These are phyloP conservation scores for Cunninghamia lanceolata DNA, from an alignment of 75 land plant genomes.

Conservation along the genomic window DNA sequence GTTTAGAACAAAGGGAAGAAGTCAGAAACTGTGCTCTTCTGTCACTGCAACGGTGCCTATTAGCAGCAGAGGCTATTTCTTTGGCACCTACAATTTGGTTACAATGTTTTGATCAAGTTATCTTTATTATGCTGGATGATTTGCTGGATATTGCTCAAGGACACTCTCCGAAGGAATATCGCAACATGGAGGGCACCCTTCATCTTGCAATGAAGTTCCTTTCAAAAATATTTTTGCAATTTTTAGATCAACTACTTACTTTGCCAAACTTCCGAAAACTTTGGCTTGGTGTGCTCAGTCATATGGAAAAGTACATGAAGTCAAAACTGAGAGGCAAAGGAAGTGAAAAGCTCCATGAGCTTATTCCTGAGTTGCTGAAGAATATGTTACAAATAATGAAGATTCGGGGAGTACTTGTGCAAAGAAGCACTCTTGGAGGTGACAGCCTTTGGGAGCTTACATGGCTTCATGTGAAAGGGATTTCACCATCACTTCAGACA, in stretches of 20 bases:
- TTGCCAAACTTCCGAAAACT: conserved; percentile 64
- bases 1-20: conserved; percentile 89
- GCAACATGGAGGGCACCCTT: conserved; percentile 78
- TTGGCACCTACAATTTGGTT: conserved; percentile 55
- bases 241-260: conserved; percentile 44
- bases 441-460: conserved; percentile 97
- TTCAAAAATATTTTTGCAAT: conserved; percentile 76
- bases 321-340: conserved; percentile 65
- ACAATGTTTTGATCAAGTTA: conserved; percentile 75
- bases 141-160: conserved; percentile 67
- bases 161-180: conserved; percentile 74
- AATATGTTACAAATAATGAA: conserved; percentile 78
- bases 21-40: conserved; percentile 83
- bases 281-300: conserved; percentile 71
- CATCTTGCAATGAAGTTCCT: conserved; percentile 68
- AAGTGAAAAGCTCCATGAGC: conserved; percentile 80
- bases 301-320: conserved; percentile 83
- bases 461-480: conserved; percentile 84
- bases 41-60: conserved; percentile 63
- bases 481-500: conserved; percentile 67
- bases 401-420: conserved; percentile 43
- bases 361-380: conserved; percentile 80
- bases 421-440: conserved; percentile 70
- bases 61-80: conserved; percentile 57
- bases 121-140: conserved; percentile 81